Evolutionary conservation across 192 early-diverging fungal species (phyloP), one percentile per base, ranked within the genome.

Genomic region (Rhizophagus sp.): DNA sequence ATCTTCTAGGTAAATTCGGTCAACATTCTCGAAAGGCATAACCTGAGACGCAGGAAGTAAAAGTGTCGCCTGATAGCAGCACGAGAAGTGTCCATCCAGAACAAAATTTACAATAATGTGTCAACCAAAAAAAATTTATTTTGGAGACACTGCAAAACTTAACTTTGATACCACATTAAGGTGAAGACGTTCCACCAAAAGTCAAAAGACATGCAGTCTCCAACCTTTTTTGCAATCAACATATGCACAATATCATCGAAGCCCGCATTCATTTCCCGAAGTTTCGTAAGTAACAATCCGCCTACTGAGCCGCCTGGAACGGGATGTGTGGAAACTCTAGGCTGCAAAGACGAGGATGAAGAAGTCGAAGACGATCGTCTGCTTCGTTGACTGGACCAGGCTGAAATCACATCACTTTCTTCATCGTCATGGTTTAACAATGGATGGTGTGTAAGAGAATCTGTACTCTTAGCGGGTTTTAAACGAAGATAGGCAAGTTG

Each of bases 231-330:
- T 13, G 62, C 19, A 34, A 68, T 66, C 27, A 78, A 68, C 19
- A 78, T 27, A 34, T 78, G 64, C 4, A 78, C 41, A 52, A 78
- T 68, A 19, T 44, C 76, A 22, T 25, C 34, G 50, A 50, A 64
- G 25, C 41, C 73, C 36, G 17, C 62, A 62, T 61, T 63, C 75
- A 76, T 64, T 68, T 78, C 76, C 52, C 65, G 62, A 30, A 78
- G 66, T 78, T 67, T 78, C 27, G 27, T 17, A 8, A 78, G 33
- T 10, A 78, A 49, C 39, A 52, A 52, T 10, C 64, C 64, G 6
- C 76, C 76, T n/a, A 78, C 24, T 36, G 76, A 78, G 17, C 62
- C 75, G n/a, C 27, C 47, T 15, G 75, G 62, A 50, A 78, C 76
- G 4, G 65, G 64, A 49, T 67, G 19, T 19, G 64, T 11, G 9